Percentiles rank a stretch among this genome's conserved stretches.
Conservation (phyloP, 768 basidiomycete species). For the Agaricus bisporus region DNA sequence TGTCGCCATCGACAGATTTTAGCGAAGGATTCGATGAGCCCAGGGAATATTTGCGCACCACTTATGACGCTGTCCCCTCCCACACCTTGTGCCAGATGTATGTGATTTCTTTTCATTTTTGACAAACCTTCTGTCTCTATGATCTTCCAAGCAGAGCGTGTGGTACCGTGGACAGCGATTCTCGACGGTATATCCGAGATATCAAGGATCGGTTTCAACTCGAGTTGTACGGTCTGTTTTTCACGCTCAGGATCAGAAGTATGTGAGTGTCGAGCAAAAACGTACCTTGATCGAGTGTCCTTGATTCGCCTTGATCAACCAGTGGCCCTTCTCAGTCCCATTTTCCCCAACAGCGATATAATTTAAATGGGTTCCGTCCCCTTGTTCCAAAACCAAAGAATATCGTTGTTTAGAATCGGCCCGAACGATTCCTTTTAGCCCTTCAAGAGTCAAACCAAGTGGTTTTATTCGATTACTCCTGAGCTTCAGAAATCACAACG, state of each 20-base stretch:
- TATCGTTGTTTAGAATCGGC: conserved; percentile 65
- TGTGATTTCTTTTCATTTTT: conserved; percentile 85
- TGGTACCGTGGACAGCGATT: conserved; percentile 83
- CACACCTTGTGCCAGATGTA: conserved; percentile 85
- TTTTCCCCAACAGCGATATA: conserved; percentile 15
- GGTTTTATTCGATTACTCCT: conserved; percentile 48
- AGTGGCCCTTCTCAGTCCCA: conserved; percentile 30
- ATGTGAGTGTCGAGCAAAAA: neutral
- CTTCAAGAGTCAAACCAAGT: conserved; percentile 48
- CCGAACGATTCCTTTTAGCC: conserved; percentile 58
- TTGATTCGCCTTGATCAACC: conserved; percentile 91
- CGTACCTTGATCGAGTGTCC: conserved; percentile 80
- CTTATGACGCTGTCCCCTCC: conserved; percentile 63
- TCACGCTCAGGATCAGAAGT: neutral
- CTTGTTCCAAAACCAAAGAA: conserved; percentile 47
- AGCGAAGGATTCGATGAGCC: too few relatives aligned
- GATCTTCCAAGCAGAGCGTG: conserved; percentile 54
- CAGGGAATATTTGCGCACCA: conserved; percentile 41
- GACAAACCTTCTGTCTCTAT: conserved; percentile 75
- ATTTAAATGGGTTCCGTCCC: conserved; percentile 12
- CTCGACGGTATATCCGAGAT: conserved; percentile 58
- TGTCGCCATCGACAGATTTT: conserved; percentile 20
- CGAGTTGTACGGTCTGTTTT: conserved; percentile 58
- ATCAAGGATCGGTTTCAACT: conserved; percentile 52
- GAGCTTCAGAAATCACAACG: neutral